phyloP scores from a whole-genome alignment of 2,329 filamentous ascomycete species.

The Xylaria sp. region DNA sequence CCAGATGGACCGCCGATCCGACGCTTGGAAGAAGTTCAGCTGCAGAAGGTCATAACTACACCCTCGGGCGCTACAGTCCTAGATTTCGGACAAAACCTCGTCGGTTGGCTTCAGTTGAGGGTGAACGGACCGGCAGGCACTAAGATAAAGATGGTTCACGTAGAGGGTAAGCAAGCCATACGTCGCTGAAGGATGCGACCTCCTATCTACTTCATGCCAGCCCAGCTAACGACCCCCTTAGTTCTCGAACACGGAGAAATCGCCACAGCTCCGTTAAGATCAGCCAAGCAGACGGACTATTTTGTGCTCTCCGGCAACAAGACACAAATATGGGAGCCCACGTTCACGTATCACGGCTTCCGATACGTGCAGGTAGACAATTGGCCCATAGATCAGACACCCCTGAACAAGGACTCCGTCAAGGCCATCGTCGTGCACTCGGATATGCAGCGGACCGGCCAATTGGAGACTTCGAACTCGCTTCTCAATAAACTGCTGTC shows the following conservation, averaged over 20 bases:
- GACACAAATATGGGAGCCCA: constrained; percentile 63
- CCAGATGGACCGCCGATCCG: constrained; percentile 51
- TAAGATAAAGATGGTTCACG: constrained; percentile 60
- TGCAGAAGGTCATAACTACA: constrained; percentile 46
- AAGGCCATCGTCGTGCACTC: constrained; percentile 61
- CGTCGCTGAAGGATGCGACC: neutral
- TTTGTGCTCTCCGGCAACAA: constrained; percentile 56
- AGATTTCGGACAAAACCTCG: constrained; percentile 63
- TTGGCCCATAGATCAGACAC: constrained; percentile 50
- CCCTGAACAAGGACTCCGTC: constrained; percentile 45
- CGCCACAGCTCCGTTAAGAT: constrained; percentile 45
- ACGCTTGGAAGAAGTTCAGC: constrained; percentile 44
- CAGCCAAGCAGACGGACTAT: constrained; percentile 42
- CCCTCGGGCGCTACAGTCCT: constrained; percentile 59
- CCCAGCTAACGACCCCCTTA: constrained; percentile 42
- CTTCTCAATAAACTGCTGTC: constrained; percentile 65
- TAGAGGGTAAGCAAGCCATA: constrained; percentile 55
- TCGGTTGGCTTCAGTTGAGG: constrained; percentile 54
- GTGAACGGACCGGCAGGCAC: constrained; percentile 52
- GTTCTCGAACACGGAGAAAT: constrained; percentile 60
- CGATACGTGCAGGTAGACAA: constrained; percentile 59
- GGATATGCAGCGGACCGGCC: constrained; percentile 62
- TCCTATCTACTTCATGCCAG: neutral
- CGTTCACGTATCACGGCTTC: constrained; percentile 64
- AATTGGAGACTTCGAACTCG: constrained; percentile 63